Evolutionary conservation across 2,329 filamentous ascomycete species (phyloP).

Genomic region (Pestalotiopsis sp.): DNA sequence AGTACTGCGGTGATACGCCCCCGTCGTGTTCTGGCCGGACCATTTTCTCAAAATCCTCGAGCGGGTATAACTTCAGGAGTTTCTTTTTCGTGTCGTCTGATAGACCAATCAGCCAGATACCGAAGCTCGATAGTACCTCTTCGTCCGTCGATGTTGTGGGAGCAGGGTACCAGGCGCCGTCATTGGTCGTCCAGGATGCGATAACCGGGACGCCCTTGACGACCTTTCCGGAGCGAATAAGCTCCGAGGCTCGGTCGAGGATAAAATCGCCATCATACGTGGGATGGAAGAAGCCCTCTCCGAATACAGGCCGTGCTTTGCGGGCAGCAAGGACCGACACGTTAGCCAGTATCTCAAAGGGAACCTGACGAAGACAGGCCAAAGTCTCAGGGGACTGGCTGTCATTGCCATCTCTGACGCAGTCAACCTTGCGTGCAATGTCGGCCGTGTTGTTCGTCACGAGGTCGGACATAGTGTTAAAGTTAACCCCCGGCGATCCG

Average conservation of each 20-base stretch:
- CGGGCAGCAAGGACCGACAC: not conserved
- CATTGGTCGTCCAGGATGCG: conserved; percentile 23
- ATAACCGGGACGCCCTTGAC: conserved; percentile 21
- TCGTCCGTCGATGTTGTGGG: conserved; percentile 22
- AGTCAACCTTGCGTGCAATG: not conserved
- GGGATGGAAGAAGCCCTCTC: conserved; percentile 25
- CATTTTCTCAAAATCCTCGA: not conserved
- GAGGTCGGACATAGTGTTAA: conserved; percentile 29
- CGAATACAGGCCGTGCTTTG: conserved; percentile 15
- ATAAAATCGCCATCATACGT: conserved; percentile 30
- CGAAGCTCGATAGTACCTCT: conserved; percentile 1
- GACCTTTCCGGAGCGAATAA: conserved; percentile 28
- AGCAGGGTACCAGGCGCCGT: conserved; percentile 24
- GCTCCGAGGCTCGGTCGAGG: conserved; percentile 26
- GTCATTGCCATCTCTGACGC: not conserved
- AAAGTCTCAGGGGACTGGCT: not conserved
- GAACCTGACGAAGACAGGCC: not conserved
- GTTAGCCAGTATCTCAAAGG: not conserved
- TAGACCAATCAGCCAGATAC: not conserved
- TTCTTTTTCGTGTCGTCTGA: not conserved
- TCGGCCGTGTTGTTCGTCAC: conserved; percentile 26
- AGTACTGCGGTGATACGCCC: conserved; percentile 31
- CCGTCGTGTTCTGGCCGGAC: conserved; percentile 17
- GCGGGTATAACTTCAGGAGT: not conserved
- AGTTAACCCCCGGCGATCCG: conserved; percentile 29